A percentile compares a stretch with the other conserved stretches of the same genome.
These are phyloP conservation scores for Hemerocallis citrina DNA, from an alignment of 106 monocot species.

Conservation along the genomic window DNA sequence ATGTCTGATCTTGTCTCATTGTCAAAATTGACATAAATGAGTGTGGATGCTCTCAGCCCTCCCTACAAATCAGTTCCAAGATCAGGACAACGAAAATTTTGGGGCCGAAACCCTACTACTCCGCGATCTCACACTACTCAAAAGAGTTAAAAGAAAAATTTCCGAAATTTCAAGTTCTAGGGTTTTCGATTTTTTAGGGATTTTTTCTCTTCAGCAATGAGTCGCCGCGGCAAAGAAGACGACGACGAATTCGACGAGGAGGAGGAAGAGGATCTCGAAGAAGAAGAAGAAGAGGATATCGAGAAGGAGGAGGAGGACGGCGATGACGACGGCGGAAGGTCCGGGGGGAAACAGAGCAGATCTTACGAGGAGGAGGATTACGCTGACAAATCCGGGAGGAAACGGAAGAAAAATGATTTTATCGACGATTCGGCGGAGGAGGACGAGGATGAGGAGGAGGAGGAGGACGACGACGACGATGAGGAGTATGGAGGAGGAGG, in stretches of 20 bases:
- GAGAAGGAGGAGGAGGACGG: slow-evolving; percentile 33
- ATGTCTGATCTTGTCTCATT: too few relatives aligned
- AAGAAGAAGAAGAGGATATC: slow-evolving; percentile 36
- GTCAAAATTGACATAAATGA: too few relatives aligned
- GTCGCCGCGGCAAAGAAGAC: slow-evolving; percentile 29
- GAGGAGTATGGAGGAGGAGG: slow-evolving; percentile 19
- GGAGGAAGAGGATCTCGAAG: slow-evolving; percentile 16
- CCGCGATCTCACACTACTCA: too few relatives aligned
- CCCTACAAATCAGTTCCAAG: too few relatives aligned
- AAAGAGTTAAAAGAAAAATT: too few relatives aligned
- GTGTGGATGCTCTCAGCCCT: too few relatives aligned
- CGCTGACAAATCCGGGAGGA: slow-evolving; percentile 31
- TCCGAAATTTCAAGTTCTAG: too few relatives aligned
- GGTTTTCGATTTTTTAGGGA: too few relatives aligned
- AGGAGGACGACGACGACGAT: slow-evolving; percentile 69
- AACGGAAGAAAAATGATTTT: slow-evolving; percentile 48
- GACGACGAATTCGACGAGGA: slow-evolving; percentile 13
- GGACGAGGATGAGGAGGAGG: slow-evolving; percentile 75
- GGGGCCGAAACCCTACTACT: too few relatives aligned
- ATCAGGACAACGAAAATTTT: too few relatives aligned
- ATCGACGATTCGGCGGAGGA: slow-evolving; percentile 79
- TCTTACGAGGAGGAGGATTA: slow-evolving; percentile 34
- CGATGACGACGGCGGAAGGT: slow-evolving; percentile 9
- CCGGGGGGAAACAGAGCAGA: slow-evolving; percentile 19
- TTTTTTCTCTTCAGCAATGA: slow-evolving; percentile 23